Evolutionary conservation across 2,329 filamentous ascomycete species (phyloP), one percentile per base, ranked within the genome.

Genomic region (Coleophoma eucalyptorum): DNA sequence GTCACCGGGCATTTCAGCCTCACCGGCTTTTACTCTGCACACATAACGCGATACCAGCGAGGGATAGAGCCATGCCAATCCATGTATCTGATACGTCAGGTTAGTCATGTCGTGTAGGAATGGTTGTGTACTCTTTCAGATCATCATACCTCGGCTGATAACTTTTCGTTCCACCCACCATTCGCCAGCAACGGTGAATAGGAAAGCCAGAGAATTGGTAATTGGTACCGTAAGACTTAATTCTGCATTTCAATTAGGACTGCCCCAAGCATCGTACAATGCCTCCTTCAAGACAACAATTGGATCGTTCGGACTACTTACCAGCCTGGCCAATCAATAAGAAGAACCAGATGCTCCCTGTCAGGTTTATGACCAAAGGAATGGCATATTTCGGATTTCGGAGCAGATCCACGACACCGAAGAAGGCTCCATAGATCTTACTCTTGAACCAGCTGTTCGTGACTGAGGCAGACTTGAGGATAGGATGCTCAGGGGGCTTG

Each of bases 341-440:
- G 62, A 97, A 97, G 71, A 97, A 97, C 93, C 93, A 97, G 50
- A 97, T 79, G 65, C 90, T 96, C 31, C 93, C 93, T 3, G 93
- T 96, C 48, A 97, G 72, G 67, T 97, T 97, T 52, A 96, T 71
- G 48, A 96, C 71, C 59, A 97, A 70, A 18, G 93, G 93, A 21
- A 96, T 72, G 5, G 90, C 89, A 69, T 97, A 97, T 16, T 82
- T 80, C 34, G 92, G 92, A 59, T 91, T 91, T 52, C 80, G 76
- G 48, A 97, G 70, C 52, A 97, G 74, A 64, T 96, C 92, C 12
- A 84, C 63, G 1, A 93, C 88, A 3, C 84, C 86, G 65, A 90
- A 94, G 62, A 87, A 81, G 7, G 86, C 76, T 1, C 79, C 79
- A 56, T 83, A 80, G 1, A 87, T 55, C 62, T 81, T 87, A 49